Base-by-base conservation (phyloP, 768 basidiomycete genomes). In the Phanerochaete sordida region DNA sequence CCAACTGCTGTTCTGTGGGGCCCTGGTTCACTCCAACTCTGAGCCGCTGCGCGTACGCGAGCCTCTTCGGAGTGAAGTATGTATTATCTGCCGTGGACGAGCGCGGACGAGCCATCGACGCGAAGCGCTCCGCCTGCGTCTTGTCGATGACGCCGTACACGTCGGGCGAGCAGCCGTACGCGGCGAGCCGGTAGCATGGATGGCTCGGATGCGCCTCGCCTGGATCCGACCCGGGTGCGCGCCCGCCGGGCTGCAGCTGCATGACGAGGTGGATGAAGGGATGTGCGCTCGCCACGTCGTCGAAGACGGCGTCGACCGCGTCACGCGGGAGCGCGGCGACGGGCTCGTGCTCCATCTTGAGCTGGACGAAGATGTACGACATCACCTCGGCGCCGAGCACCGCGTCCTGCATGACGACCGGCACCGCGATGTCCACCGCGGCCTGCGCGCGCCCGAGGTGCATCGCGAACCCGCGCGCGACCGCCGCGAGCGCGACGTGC, bases 401-500 rank as follows among this genome's bases (percentile, higher is more conserved):
- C 11, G 58, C 56, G 2, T 59, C 39, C 24, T 15, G 11, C 27
- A 73, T 58, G 15, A 72, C 60, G 26, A 74, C 52, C 15, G 73
- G 74, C 13, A 74, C 51, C 54, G 68, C 56, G 50, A 68, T 47
- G 63, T 75, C 68, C 15, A 72, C 61, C 33, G 49, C n/a, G 3
- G 50, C 15, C 35, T 70, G 61, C 16, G 30, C 30, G 28, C 51
- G 16, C 21, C 59, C 55, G 39, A 67, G 60, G 23, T 69, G 65
- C 44, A 70, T 62, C 3, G 70, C 72, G 64, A 68, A 66, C 26
- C 64, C 63, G 47, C 73, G 66, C 35, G 66, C 31, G 43, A 73
- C 68, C n/a, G 68, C 69, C 5, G 59, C 62, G 47, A 60, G 61
- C 13, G 65, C 62, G 26, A 59, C 61, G 8, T 59, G 44, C 24